Percentiles rank a stretch among this genome's conserved stretches.
Conservation (phyloP, 2,329 filamentous ascomycete species). For the Aspergillus ibericus region DNA sequence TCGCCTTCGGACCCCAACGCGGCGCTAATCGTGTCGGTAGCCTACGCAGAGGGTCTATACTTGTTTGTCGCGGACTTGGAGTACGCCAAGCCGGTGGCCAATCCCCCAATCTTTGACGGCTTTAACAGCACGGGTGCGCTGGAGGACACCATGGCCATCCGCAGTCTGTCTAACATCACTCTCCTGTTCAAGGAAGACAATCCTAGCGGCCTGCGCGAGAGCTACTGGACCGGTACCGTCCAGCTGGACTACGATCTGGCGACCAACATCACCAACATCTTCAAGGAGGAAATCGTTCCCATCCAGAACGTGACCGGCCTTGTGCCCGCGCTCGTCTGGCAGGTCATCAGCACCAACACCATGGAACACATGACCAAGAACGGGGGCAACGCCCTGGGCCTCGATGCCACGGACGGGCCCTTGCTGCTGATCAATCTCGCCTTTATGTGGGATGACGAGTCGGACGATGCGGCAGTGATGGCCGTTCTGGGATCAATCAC, state of each 20-base stretch:
- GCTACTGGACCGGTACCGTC: slow-evolving; percentile 36
- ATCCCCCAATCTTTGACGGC: slow-evolving; percentile 40
- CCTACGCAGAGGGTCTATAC: slow-evolving; percentile 25
- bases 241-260: slow-evolving; percentile 31
- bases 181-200: slow-evolving; percentile 35
- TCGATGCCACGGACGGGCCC: background rate
- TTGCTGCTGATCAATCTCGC: slow-evolving; percentile 28
- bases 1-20: slow-evolving; percentile 34
- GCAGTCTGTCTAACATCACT: slow-evolving; percentile 34
- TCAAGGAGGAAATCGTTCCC: slow-evolving; percentile 1
- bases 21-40: slow-evolving; percentile 35
- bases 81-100: slow-evolving; percentile 38
- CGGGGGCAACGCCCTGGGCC: slow-evolving; percentile 11
- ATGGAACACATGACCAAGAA: slow-evolving; percentile 30
- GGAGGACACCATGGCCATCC: slow-evolving; percentile 30
- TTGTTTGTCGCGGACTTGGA: slow-evolving; percentile 37
- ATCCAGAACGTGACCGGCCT: background rate
- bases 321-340: slow-evolving; percentile 27
- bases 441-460: slow-evolving; percentile 31
- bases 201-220: slow-evolving; percentile 34
- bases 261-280: slow-evolving; percentile 15
- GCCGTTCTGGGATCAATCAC: slow-evolving; percentile 26
- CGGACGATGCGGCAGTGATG: slow-evolving; percentile 33
- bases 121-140: slow-evolving; percentile 36
- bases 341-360: slow-evolving; percentile 34